Evolutionary conservation across 2,329 filamentous ascomycete species (phyloP), one percentile per base, ranked within the genome.

Genomic region (Talaromyces sp.): DNA sequence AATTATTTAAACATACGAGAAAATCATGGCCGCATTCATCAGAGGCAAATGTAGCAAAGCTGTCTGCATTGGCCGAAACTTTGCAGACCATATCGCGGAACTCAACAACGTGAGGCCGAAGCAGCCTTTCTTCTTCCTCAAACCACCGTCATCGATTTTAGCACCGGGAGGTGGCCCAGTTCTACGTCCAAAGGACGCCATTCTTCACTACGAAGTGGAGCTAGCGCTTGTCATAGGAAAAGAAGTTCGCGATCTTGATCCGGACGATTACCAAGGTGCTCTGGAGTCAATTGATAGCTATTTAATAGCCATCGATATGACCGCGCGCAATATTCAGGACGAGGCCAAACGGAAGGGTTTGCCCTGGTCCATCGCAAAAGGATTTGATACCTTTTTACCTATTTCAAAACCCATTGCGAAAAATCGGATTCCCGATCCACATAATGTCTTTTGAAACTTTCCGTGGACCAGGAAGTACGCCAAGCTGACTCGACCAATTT

Each of bases 101-200:
- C 85, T 99, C 68, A 92, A 91, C 77, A 96, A 89, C 77, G 82
- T 84, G 63, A 87, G 87, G 66, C 95, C 95, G 56, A 96, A 95
- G 76, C 91, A 97, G 77, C 95, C 95, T 29, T 98, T 99, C 81
- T 99, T 97, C 86, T 99, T 99, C 83, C 85, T 98, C 68, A 99
- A 99, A 83, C 95, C 95, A 1, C 80, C 93, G 0, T 91, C 89
- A 46, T 90, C 92, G 3, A 90, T 99, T 68, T 84, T 98, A 4
- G 82, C 89, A 26, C 91, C 91, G 0, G 84, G 86, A 29, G 84
- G 86, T 61, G 93, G 93, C 0, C 88, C 93, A 3, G 86, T 96
- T 55, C 83, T 96, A 67, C 86, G 89, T 51, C 95, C 95, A 49
- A 85, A 82, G 69, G 93, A 93, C 64, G 88, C 96, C 46, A 88